Percentiles rank a stretch among this genome's conserved stretches.
Conservation (phyloP, 352 stramenopile genomes). For the Phytopythium aichiense region DNA sequence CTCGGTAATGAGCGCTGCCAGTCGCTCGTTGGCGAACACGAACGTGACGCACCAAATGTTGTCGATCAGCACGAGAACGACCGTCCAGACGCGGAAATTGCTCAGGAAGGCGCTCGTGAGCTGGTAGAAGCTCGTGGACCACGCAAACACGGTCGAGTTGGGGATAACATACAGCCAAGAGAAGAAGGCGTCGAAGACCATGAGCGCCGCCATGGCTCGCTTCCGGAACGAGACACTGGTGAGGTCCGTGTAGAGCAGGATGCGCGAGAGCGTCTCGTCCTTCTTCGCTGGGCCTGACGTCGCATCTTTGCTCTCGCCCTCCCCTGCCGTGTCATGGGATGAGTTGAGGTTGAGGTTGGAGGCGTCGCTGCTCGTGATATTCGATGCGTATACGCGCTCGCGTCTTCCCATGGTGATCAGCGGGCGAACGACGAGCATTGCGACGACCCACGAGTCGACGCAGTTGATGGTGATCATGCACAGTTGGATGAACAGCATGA, state of each 20-base stretch:
- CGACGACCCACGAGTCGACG: slow-evolving; percentile 14
- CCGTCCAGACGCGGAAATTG: slow-evolving; percentile 20
- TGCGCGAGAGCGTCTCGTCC: slow-evolving; percentile 13
- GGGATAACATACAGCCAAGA: slow-evolving; percentile 22
- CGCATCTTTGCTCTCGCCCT: not conserved
- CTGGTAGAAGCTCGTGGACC: slow-evolving; percentile 14
- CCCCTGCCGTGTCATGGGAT: not conserved
- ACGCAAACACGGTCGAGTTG: slow-evolving; percentile 21
- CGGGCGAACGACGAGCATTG: slow-evolving; percentile 15
- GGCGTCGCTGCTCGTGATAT: not conserved
- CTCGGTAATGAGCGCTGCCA: slow-evolving; percentile 17
- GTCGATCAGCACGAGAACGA: slow-evolving; percentile 20
- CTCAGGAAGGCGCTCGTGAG: slow-evolving; percentile 21
- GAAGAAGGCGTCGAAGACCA: slow-evolving; percentile 14
- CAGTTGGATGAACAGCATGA: slow-evolving; percentile 15
- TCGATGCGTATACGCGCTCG: slow-evolving; percentile 8
- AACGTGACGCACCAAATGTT: slow-evolving; percentile 9
- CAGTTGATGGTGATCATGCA: slow-evolving; percentile 18
- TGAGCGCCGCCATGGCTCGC: slow-evolving; percentile 9
- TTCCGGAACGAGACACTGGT: slow-evolving; percentile 20
- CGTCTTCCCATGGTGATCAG: slow-evolving; percentile 1
- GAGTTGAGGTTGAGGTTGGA: not conserved
- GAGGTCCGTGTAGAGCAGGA: slow-evolving; percentile 24
- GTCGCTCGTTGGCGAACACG: slow-evolving; percentile 10
- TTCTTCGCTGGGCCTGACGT: not conserved